Percentiles rank a stretch among this genome's conserved stretches.
Conservation (phyloP, 345 rosid species). For the Corchorus olitorius region DNA sequence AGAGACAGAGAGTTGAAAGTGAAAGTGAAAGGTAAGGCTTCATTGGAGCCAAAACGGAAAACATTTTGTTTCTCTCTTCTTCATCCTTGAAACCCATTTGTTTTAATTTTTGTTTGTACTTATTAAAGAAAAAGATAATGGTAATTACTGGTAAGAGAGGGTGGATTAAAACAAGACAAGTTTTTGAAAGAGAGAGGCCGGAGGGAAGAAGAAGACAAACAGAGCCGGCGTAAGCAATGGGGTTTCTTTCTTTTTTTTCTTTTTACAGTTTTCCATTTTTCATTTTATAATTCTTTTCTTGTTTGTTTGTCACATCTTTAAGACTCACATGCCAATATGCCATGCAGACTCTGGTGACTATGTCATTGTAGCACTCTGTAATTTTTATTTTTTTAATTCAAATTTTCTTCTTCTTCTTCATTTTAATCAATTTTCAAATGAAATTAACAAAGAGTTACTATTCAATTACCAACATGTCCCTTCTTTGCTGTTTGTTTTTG, state of each 20-base stretch:
- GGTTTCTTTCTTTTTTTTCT: neutral
- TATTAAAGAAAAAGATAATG: neutral
- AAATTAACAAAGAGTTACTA: neutral
- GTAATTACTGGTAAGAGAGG: neutral
- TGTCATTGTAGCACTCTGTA: neutral
- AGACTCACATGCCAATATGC: neutral
- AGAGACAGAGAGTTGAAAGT: neutral
- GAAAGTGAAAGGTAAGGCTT: conserved; percentile 13
- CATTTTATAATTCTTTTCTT: neutral
- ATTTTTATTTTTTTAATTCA: no score
- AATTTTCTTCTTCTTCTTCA: no score
- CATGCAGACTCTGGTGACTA: conserved; percentile 3
- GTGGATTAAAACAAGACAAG: neutral
- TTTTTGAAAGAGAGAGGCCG: neutral
- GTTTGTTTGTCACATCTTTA: neutral
- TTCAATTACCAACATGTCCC: neutral
- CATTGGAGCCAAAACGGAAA: conserved; percentile 20
- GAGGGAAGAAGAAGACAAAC: conserved; percentile 32
- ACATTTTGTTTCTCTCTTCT: neutral
- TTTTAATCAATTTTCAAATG: neutral
- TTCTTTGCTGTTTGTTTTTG: neutral
- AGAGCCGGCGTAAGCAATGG: conserved; percentile 43
- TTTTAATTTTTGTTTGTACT: neutral
- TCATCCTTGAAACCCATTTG: neutral
- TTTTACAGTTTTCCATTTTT: conserved; percentile 13